Evolutionary conservation across 2,329 filamentous ascomycete species (phyloP).

Genomic region (Leptographium procerum): DNA sequence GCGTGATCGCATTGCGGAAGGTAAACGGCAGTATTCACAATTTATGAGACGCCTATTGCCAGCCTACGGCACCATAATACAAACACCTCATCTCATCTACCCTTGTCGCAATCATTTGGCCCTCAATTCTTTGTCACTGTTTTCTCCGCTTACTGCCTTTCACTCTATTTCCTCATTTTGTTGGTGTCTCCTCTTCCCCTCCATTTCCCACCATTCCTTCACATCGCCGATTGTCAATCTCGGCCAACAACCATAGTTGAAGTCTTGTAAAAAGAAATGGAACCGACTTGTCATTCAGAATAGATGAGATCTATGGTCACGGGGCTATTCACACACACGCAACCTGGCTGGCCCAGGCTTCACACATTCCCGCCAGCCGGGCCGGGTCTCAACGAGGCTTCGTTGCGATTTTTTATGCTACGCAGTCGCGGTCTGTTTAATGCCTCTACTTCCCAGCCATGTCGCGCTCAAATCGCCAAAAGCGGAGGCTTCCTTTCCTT

Average conservation of each 20-base stretch:
- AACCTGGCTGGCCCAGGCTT: neutral
- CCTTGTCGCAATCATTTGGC: neutral
- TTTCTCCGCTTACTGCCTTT: neutral
- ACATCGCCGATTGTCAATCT: neutral
- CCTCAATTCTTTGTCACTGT: neutral
- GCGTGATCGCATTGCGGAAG: neutral
- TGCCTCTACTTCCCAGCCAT: neutral
- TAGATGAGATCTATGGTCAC: neutral
- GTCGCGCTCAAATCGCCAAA: neutral
- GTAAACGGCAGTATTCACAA: neutral
- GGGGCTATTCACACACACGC: neutral
- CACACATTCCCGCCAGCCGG: neutral
- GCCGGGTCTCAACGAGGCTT: neutral
- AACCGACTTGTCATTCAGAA: neutral
- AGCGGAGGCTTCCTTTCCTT: slow-evolving; percentile 34
- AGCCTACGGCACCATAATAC: neutral
- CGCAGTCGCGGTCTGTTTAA: neutral
- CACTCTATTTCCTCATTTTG: neutral
- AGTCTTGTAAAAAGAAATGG: neutral
- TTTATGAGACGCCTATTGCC: neutral
- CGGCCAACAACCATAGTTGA: neutral
- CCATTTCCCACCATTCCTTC: neutral
- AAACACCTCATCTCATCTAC: neutral
- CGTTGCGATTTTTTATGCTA: neutral
- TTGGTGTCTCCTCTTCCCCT: neutral